Percentiles rank a stretch among this genome's conserved stretches.
Evolutionary conservation across 1,139 yeast species (phyloP).

Genomic region (Suhomyces maxii): DNA sequence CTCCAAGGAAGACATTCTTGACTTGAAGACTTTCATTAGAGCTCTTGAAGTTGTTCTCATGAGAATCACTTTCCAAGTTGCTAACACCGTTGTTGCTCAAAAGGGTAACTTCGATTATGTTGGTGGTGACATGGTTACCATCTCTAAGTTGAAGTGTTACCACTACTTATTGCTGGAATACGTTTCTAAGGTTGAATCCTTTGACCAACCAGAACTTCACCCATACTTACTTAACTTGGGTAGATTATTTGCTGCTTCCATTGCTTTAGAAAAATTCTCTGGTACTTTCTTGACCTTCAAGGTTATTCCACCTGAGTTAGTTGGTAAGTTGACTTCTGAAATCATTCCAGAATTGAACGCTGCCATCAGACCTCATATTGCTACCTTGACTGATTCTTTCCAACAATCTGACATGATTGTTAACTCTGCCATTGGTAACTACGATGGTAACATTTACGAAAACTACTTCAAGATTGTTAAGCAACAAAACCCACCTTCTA

Average conservation of each 20-base stretch:
- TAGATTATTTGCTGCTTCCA: conserved; percentile 62
- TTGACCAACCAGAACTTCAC: conserved; percentile 24
- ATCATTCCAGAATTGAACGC: conserved; percentile 45
- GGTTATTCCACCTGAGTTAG: conserved; percentile 49
- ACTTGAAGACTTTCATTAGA: conserved; percentile 32
- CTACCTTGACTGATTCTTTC: conserved; percentile 88
- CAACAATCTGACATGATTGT: conserved; percentile 80
- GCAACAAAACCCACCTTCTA: conserved; percentile 51
- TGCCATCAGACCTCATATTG: conserved; percentile 65
- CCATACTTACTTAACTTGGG: conserved; percentile 35
- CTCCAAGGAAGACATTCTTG: conserved; percentile 29
- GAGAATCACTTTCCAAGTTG: conserved; percentile 48
- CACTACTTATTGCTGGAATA: conserved; percentile 52
- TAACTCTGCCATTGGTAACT: conserved; percentile 82
- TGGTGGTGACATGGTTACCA: conserved; percentile 57
- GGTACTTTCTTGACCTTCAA: conserved; percentile 73
- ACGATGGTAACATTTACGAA: conserved; percentile 84
- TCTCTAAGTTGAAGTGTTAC: conserved; percentile 65
- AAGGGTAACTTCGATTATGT: conserved; percentile 55
- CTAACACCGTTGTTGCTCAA: conserved; percentile 41
- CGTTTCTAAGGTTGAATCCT: conserved; percentile 31
- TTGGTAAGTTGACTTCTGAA: conserved; percentile 47
- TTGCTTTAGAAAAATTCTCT: conserved; percentile 70
- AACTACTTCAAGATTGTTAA: conserved; percentile 63
- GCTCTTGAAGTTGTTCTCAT: conserved; percentile 47